Evolutionary conservation across 1,139 yeast species (phyloP), one percentile per base, ranked within the genome.

Genomic region (Lodderomyces parapsilosis): DNA sequence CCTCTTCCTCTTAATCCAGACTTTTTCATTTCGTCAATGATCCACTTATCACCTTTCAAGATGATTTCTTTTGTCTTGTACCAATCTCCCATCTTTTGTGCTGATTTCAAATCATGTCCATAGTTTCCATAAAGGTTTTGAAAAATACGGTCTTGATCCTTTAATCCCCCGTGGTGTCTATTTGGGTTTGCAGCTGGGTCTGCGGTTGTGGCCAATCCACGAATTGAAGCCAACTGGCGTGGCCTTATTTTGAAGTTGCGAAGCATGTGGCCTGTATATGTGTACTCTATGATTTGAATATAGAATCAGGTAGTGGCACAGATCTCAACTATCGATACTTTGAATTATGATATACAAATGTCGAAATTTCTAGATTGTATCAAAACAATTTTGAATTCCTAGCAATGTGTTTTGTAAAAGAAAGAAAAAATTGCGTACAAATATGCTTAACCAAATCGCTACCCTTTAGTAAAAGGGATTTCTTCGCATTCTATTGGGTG

Each of bases 1-100:
- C 96, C 96, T 68, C 96, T 82, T 45, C 96, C 96, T 65, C 96
- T 81, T 53, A 87, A 74, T 15, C 95, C 95, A 8, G 91, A 83
- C 59, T 81, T 79, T 65, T 87, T 87, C 74, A 86, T 81, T 66
- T 87, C 94, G 58, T 83, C 87, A 58, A 86, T 86, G 61, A 86
- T 86, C 96, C 96, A 87, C 49, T 80, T 79, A 63, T 87, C 91
- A 42, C 96, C 96, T 65, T 87, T 87, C 50, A 80, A 69, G 38
- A 87, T 63, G 53, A 87, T 81, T 67, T 87, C 96, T 67, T 87
- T 87, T 56, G 95, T 87, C 72, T 87, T 87, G 68, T 86, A 74
- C 95, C 96, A 87, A 64, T 87, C 96, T 41, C 96, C 96, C 81
- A 85, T 83, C 58, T 78, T 78, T 71, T 76, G 75, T 37, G 94